Base-by-base conservation (phyloP, 2,329 filamentous ascomycete genomes). In the Lasiodiplodia hormozganensis region DNA sequence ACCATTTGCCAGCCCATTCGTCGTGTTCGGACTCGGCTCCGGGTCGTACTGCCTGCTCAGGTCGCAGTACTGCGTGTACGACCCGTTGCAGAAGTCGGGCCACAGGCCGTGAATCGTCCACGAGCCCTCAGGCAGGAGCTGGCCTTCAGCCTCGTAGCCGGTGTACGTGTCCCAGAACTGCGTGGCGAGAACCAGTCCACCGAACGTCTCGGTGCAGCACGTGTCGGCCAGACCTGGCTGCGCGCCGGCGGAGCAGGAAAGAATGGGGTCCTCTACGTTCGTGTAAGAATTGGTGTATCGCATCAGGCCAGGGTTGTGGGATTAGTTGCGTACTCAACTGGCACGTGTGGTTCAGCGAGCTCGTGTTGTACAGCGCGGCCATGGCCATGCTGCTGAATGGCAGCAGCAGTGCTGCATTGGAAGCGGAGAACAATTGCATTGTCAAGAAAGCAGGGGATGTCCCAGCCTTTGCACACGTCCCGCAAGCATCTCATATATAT, bases 31-130 rank as follows among this genome's bases (percentile, higher is more conserved):
- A 0, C 83, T 84, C 0, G 87, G 87, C 16, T 77, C 74, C 0
- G 88, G 89, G 73, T 91, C 89, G 71, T 89, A 91, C 76, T 91
- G 89, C 0, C 89, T 85, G 65, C 76, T 84, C 62, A 89, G 75
- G 73, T 91, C 89, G 78, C 89, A 91, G 77, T 90, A 92, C 70
- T 91, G 88, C 0, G 88, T 90, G 75, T 87, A 91, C 0, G 83
- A 85, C 57, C 88, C 86, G 79, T 83, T 80, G 71, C 82, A 85
- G 70, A 82, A 85, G 71, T 85, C 84, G 1, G 83, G 80, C 87
- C 87, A 89, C 0, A 88, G 77, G 18, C 88, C 88, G 72, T 90
- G 88, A 12, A 90, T 80, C 0, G 85, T 86, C 86, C 87, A 91
- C 3, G 82, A 80, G 53, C 88, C 78, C 54, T 79, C 75, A 1